Evolutionary conservation across 345 rosid species (phyloP), one percentile per base, ranked within the genome.

Genomic region (Lagerstroemia speciosa): DNA sequence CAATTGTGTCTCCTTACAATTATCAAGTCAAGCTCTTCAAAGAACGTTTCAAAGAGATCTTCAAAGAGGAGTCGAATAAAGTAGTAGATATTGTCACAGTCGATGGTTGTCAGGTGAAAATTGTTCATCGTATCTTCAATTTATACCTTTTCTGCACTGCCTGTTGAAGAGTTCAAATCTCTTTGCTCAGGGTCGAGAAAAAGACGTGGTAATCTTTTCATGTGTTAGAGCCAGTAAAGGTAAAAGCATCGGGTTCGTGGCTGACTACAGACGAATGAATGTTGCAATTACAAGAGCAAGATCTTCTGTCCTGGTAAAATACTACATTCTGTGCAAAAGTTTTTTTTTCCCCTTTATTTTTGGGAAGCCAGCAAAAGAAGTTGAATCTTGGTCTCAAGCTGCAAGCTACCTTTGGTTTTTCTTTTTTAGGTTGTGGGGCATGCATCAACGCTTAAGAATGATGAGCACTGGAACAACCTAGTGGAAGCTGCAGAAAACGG

Each of bases 201-300:
- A 91, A 76, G 98, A 89, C 72, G 93, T 94, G 31, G 96, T 91
- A 20, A 91, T 94, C 60, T 91, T 94, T 74, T 89, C 99, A 12
- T 91, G 96, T 76, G 99, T 94, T 31, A 91, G 99, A 77, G 90
- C 97, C 73, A 91, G 75, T 16, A 76, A 83, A 65, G 78, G 81
- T 64, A 78, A 86, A 72, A 70, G 84, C 64, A 94, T 94, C 33
- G 98, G 99, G 9, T 94, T 91, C 72, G 85, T 94, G 50, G 77
- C 96, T 19, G 97, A 94, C 75, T 84, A 80, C 73, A 81, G 95
- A 70, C 85, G 97, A 67, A 94, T 94, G 99, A 94, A 94, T 70
- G 99, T 94, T 0, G 99, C 92, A 53, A 94, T 94, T 58, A 89
- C 99, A 41, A 83, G 96, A 52, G 96, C 99, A 6, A 94, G 91